These are phyloP conservation scores for Salix caprea DNA, from an alignment of 345 rosid genomes.

Conservation along the genomic window DNA sequence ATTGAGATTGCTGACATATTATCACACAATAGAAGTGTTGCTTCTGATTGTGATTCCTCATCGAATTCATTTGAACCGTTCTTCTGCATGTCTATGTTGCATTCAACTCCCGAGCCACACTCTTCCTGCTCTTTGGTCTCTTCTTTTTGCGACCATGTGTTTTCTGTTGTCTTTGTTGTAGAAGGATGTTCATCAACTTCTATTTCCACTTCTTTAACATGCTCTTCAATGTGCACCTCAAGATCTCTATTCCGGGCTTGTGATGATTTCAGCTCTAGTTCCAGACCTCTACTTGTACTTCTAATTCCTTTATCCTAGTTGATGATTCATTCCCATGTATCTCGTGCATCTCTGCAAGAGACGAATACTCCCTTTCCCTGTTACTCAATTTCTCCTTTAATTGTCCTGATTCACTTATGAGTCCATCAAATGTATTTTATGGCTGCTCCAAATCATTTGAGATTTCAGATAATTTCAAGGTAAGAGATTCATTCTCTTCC, in stretches of 20 bases:
- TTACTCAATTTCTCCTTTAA: constrained; percentile 38
- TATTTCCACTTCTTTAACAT: too few relatives aligned
- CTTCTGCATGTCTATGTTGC: too few relatives aligned
- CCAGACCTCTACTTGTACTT: constrained; percentile 33
- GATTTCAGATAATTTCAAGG: constrained; percentile 6
- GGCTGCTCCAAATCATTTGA: constrained; percentile 16
- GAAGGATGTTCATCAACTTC: too few relatives aligned
- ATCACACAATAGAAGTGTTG: too few relatives aligned
- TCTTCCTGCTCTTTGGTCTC: too few relatives aligned
- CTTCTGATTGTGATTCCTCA: too few relatives aligned
- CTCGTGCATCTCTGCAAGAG: constrained; percentile 45
- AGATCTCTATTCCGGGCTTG: background rate
- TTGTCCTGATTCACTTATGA: constrained; percentile 34
- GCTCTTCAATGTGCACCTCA: too few relatives aligned
- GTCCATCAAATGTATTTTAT: constrained; percentile 28
- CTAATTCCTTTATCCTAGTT: constrained; percentile 31
- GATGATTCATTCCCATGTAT: constrained; percentile 41
- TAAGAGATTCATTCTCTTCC: constrained; percentile 56
- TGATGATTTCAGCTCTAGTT: constrained; percentile 44
- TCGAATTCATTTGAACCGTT: too few relatives aligned
- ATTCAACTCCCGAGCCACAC: too few relatives aligned
- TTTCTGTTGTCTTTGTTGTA: too few relatives aligned
- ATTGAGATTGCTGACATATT: too few relatives aligned
- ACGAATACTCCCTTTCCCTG: constrained; percentile 49
- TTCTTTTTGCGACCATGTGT: too few relatives aligned